phyloP scores from a whole-genome alignment of 2,329 filamentous ascomycete genomes.

The Simplicillium sp. region DNA sequence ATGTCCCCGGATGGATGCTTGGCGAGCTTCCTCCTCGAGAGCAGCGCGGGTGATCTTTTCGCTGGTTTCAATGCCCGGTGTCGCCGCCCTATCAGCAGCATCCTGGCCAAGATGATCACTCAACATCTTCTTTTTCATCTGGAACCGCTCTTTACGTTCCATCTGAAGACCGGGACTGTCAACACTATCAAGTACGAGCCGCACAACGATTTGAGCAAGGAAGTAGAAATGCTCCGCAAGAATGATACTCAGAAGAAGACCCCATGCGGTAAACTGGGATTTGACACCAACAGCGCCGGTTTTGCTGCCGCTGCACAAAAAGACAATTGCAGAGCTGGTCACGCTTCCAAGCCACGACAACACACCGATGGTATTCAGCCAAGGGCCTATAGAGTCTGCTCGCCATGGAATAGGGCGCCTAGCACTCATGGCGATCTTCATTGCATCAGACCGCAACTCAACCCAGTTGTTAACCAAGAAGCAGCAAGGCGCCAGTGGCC shows the following conservation, averaged over 20 bases:
- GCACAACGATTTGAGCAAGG: slow-evolving; percentile 62
- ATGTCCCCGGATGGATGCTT: slow-evolving; percentile 37
- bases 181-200: slow-evolving; percentile 64
- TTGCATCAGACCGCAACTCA: slow-evolving; percentile 82
- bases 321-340: slow-evolving; percentile 79
- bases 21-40: slow-evolving; percentile 54
- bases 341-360: slow-evolving; percentile 90
- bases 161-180: slow-evolving; percentile 82
- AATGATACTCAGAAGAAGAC: slow-evolving; percentile 70
- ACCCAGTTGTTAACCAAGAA: slow-evolving; percentile 96
- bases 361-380: slow-evolving; percentile 77
- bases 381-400: slow-evolving; percentile 89
- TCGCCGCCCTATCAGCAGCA: slow-evolving; percentile 36
- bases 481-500: slow-evolving; percentile 83
- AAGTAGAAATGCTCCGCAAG: slow-evolving; percentile 87
- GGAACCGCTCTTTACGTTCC: slow-evolving; percentile 71
- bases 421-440: slow-evolving; percentile 88
- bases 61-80: slow-evolving; percentile 36
- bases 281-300: slow-evolving; percentile 57
- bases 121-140: slow-evolving; percentile 70
- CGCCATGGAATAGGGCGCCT: slow-evolving; percentile 84
- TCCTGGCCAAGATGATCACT: slow-evolving; percentile 59
- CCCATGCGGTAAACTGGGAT: slow-evolving; percentile 67
- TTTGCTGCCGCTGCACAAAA: slow-evolving; percentile 69
- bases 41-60: slow-evolving; percentile 56